Evolutionary conservation across 306 rosid genomes (phyloP).

Genomic region (Quercus cerris): DNA sequence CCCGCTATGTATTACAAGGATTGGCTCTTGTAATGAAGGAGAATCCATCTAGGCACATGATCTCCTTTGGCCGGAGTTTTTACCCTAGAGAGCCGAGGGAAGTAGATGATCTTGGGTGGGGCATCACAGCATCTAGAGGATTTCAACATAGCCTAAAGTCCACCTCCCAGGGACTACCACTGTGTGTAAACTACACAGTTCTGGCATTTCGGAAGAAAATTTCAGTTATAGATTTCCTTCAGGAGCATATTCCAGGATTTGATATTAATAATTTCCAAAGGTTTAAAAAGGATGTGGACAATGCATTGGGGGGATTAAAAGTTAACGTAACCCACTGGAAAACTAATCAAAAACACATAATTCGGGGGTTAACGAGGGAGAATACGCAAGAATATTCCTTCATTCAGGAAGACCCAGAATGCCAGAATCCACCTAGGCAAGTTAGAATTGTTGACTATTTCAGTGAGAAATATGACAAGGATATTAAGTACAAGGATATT

Average conservation of each 20-base stretch:
- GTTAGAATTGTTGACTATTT: conserved; percentile 49
- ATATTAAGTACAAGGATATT: conserved; percentile 44
- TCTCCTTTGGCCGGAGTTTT: conserved; percentile 51
- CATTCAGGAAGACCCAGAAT: conserved; percentile 26
- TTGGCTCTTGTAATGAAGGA: conserved; percentile 73
- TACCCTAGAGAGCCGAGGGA: conserved; percentile 37
- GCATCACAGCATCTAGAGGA: conserved; percentile 49
- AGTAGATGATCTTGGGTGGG: conserved; percentile 44
- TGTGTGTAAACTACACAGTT: conserved; percentile 69
- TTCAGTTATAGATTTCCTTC: conserved; percentile 54
- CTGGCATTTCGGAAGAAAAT: conserved; percentile 54
- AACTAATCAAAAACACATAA: conserved; percentile 37
- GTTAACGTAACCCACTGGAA: conserved; percentile 63
- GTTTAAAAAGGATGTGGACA: conserved; percentile 32
- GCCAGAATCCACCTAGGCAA: conserved; percentile 28
- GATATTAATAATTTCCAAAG: conserved; percentile 26
- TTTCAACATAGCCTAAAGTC: conserved; percentile 54
- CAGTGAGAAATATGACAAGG: conserved; percentile 45
- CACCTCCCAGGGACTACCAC: conserved; percentile 56
- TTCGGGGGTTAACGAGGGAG: conserved; percentile 36
- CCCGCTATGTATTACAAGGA: conserved; percentile 70
- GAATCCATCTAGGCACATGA: conserved; percentile 48
- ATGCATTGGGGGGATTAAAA: conserved; percentile 42
- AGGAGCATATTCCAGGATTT: conserved; percentile 32
- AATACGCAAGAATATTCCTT: conserved; percentile 41